phyloP scores from a whole-genome alignment of 1,284 basidiomycete genomes.

The Vanrija sp. region DNA sequence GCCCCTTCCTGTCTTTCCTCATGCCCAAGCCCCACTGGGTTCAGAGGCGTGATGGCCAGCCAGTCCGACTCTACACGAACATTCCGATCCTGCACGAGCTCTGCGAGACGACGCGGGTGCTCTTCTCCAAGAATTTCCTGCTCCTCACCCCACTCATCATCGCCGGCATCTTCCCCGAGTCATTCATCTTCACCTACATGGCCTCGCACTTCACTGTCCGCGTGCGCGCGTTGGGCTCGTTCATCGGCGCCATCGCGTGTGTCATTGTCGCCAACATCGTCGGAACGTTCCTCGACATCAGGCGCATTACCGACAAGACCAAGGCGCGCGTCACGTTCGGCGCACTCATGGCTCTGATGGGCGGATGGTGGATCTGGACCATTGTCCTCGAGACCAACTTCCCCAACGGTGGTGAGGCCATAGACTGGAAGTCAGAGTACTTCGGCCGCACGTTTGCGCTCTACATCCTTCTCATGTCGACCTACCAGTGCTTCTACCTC shows the following conservation, averaged over 20 bases:
- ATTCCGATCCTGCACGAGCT: neutral
- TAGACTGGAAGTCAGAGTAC: constrained; percentile 5
- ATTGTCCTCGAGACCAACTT: constrained; percentile 6
- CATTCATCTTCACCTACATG: constrained; percentile 7
- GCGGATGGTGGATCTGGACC: constrained; percentile 12
- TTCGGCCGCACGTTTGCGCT: constrained; percentile 11
- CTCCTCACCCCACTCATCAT: constrained; percentile 4
- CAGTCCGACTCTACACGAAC: neutral
- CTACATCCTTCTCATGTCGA: constrained; percentile 6
- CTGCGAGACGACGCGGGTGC: neutral
- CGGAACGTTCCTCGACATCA: constrained; percentile 2
- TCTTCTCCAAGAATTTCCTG: constrained; percentile 4
- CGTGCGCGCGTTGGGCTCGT: constrained; percentile 1
- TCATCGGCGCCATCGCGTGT: neutral
- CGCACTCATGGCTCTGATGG: constrained; percentile 1
- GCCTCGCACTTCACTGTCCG: constrained; percentile 6
- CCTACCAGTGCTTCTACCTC: constrained; percentile 7
- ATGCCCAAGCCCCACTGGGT: constrained; percentile 6
- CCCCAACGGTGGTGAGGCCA: neutral
- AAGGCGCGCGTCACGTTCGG: neutral
- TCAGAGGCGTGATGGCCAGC: constrained; percentile 1
- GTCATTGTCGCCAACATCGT: constrained; percentile 4
- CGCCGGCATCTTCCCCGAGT: constrained; percentile 7
- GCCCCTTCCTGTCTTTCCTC: constrained; percentile 9
- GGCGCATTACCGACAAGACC: neutral